A percentile compares a stretch with the other conserved stretches of the same genome.
Conservation (phyloP, 2,329 filamentous ascomycete species). For the Aspergillus clavatus region DNA sequence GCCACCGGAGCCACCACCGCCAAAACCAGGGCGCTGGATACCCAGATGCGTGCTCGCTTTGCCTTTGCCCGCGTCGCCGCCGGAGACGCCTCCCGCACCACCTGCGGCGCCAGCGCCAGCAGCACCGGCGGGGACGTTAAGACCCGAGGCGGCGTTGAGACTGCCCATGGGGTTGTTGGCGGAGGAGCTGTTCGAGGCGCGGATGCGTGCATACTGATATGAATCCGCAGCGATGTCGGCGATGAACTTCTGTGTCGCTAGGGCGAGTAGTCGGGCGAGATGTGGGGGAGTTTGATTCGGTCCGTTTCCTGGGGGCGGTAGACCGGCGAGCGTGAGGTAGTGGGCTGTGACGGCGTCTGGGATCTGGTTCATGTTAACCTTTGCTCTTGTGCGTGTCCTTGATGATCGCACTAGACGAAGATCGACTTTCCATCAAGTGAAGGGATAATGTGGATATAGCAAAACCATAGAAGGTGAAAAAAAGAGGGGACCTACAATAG, state of each 20-base stretch:
- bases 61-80: constrained; percentile 41
- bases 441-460: too few species aligned
- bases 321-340: constrained; percentile 92
- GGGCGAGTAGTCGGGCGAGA: constrained; percentile 84
- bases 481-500: constrained; percentile 64
- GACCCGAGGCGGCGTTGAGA: constrained; percentile 61
- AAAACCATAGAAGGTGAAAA: constrained; percentile 1
- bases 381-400: neutral
- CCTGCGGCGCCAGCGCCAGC: constrained; percentile 47
- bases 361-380: constrained; percentile 57
- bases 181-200: constrained; percentile 80
- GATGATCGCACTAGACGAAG: constrained; percentile 1
- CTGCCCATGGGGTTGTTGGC: constrained; percentile 89
- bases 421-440: too few species aligned
- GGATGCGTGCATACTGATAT: constrained; percentile 95
- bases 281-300: constrained; percentile 73
- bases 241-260: constrained; percentile 98
- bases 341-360: constrained; percentile 96
- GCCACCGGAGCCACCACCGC: constrained; percentile 82
- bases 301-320: constrained; percentile 78
- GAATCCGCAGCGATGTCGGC: constrained; percentile 95
- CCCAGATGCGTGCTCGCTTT: constrained; percentile 58
- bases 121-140: constrained; percentile 54
- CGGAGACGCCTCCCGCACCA: constrained; percentile 45
- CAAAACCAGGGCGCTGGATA: constrained; percentile 72